A percentile compares a stretch with the other conserved stretches of the same genome.
Evolutionary conservation across 83 land plant species (phyloP).

Genomic region (Diphasiastrum complanatum): DNA sequence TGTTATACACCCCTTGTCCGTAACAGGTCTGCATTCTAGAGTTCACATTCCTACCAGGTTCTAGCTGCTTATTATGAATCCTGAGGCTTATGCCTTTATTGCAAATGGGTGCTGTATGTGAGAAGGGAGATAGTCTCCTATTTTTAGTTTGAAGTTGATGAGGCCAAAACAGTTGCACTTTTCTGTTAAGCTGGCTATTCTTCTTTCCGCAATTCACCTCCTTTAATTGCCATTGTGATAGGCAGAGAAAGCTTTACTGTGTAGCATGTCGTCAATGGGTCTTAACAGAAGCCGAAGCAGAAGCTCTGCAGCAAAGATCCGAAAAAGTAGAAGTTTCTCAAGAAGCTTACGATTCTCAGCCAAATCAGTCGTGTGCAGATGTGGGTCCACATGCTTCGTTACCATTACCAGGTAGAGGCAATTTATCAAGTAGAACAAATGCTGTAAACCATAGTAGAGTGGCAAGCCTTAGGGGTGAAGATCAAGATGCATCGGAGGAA

Average conservation of each 20-base stretch:
- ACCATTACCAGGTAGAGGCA: neutral
- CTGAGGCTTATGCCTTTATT: neutral
- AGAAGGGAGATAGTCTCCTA: too few relatives aligned
- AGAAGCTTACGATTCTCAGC: neutral
- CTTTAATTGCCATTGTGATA: neutral
- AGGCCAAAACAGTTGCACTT: neutral
- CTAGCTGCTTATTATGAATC: neutral
- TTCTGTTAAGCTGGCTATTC: neutral
- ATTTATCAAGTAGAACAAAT: too few relatives aligned
- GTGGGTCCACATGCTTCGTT: neutral
- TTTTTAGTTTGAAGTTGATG: neutral
- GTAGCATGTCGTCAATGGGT: constrained; percentile 28
- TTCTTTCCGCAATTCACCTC: neutral
- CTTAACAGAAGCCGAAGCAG: constrained; percentile 18
- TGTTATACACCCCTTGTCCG: constrained; percentile 28
- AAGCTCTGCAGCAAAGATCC: neutral
- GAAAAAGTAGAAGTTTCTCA: constrained; percentile 12
- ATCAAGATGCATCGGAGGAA: constrained; percentile 4
- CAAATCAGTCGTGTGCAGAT: too few relatives aligned
- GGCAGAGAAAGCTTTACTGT: constrained; percentile 17
- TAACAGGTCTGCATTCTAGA: constrained; percentile 14
- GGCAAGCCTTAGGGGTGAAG: constrained; percentile 12
- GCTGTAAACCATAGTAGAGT: constrained; percentile 15
- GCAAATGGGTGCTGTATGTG: neutral
- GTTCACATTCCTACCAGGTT: neutral